Evolutionary conservation across 148 eudicot genomes (phyloP).

Genomic region (Rhododendron kiyosumense): DNA sequence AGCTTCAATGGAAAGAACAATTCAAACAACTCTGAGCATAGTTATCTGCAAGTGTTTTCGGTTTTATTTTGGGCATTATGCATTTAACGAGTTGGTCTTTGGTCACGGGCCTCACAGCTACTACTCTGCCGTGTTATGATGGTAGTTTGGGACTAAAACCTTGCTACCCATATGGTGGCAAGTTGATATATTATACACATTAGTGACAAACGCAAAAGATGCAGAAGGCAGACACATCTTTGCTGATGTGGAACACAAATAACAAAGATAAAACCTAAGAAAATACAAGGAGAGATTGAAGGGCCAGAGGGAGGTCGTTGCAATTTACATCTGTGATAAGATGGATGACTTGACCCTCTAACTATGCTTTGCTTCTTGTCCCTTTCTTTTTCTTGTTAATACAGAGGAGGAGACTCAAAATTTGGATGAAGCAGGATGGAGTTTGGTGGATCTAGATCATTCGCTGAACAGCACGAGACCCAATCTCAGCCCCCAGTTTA

Average conservation of each 20-base stretch:
- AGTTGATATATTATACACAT: background rate
- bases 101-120: background rate
- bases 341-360: background rate
- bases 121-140: background rate
- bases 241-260: background rate
- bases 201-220: background rate
- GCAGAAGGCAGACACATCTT: background rate
- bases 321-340: background rate
- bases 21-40: background rate
- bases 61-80: background rate
- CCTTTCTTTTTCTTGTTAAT: constrained; percentile 13
- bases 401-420: constrained; percentile 31
- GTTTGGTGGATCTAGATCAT: constrained; percentile 18
- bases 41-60: background rate
- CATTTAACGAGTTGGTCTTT: background rate
- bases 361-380: background rate
- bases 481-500: constrained; percentile 16
- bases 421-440: constrained; percentile 36
- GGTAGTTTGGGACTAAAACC: background rate
- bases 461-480: constrained; percentile 21
- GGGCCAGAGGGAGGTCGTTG: background rate
- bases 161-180: background rate
- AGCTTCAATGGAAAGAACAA: background rate
- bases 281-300: background rate
- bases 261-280: background rate